phyloP scores from a whole-genome alignment of 805 yeast genomes.

The Spathaspora boniae region DNA sequence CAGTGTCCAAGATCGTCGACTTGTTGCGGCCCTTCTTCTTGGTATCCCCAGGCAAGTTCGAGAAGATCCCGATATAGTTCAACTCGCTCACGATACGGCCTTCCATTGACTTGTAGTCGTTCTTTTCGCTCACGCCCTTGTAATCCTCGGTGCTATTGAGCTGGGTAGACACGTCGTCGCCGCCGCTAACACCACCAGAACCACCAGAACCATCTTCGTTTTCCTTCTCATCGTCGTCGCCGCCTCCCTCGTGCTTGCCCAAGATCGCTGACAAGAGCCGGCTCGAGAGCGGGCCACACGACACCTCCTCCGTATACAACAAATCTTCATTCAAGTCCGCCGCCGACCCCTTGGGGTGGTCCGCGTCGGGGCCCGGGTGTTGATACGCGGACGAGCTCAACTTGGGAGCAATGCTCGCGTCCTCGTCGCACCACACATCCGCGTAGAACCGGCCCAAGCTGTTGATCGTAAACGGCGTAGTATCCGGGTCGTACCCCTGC shows the following conservation, averaged over 20 bases:
- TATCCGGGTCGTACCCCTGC: conserved; percentile 56
- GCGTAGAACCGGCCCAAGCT: conserved; percentile 79
- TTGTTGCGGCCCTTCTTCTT: conserved; percentile 25
- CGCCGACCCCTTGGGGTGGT: conserved; percentile 57
- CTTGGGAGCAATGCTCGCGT: conserved; percentile 43
- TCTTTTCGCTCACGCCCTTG: conserved; percentile 42
- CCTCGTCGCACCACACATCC: conserved; percentile 86
- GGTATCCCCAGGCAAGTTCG: conserved; percentile 48
- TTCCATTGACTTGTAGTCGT: conserved; percentile 80
- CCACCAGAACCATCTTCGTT: no score
- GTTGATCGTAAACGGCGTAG: conserved; percentile 76
- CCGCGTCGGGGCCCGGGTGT: conserved; percentile 41
- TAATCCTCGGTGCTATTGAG: conserved; percentile 30
- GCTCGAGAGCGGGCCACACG: conserved; percentile 89
- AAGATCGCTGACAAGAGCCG: conserved; percentile 79
- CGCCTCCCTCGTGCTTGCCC: conserved; percentile 36
- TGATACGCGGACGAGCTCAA: conserved; percentile 45
- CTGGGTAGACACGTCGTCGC: conserved; percentile 36
- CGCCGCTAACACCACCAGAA: no score
- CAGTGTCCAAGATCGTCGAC: conserved; percentile 44
- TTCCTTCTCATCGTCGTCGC: conserved; percentile 22
- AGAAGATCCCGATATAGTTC: conserved; percentile 84
- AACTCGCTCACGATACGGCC: conserved; percentile 85
- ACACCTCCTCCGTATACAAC: conserved; percentile 68
- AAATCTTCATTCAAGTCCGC: conserved; percentile 55